Percentiles rank a stretch among this genome's conserved stretches.
These are phyloP conservation scores for Arthrobotrys entomopaga DNA, from an alignment of 2,329 filamentous ascomycete species.

Conservation along the genomic window DNA sequence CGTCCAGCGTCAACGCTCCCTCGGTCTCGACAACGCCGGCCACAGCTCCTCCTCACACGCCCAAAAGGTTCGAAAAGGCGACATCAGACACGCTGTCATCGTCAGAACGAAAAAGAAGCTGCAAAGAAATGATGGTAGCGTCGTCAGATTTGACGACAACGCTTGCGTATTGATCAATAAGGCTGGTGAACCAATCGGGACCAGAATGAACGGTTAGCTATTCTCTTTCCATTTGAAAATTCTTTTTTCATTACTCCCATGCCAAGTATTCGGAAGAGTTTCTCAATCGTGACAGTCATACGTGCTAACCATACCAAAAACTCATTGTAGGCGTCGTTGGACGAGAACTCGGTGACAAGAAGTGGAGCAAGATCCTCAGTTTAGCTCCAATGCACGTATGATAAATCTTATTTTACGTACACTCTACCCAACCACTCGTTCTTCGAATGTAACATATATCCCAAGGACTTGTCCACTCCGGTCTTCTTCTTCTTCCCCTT, in stretches of 20 bases:
- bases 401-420: constrained; percentile 59
- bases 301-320: constrained; percentile 51
- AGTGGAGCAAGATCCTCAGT: constrained; percentile 98
- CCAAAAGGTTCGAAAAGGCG: constrained; percentile 94
- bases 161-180: constrained; percentile 98
- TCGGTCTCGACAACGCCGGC: constrained; percentile 70
- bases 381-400: constrained; percentile 85
- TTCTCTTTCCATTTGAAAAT: background rate
- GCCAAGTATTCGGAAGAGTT: background rate
- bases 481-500: background rate
- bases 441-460: constrained; percentile 29
- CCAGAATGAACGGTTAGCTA: constrained; percentile 78
- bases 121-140: constrained; percentile 85
- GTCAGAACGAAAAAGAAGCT: constrained; percentile 90
- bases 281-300: background rate
- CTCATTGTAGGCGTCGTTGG: constrained; percentile 77
- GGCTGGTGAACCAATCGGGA: constrained; percentile 92
- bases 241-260: background rate
- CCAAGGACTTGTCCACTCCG: background rate
- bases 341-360: constrained; percentile 84
- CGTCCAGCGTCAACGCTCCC: constrained; percentile 91
- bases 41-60: constrained; percentile 72
- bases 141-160: constrained; percentile 96
- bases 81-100: constrained; percentile 94
- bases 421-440: background rate